A percentile compares a stretch with the other conserved stretches of the same genome.
phyloP scores from a whole-genome alignment of 1,284 basidiomycete species.

The Trichosporon sp. region DNA sequence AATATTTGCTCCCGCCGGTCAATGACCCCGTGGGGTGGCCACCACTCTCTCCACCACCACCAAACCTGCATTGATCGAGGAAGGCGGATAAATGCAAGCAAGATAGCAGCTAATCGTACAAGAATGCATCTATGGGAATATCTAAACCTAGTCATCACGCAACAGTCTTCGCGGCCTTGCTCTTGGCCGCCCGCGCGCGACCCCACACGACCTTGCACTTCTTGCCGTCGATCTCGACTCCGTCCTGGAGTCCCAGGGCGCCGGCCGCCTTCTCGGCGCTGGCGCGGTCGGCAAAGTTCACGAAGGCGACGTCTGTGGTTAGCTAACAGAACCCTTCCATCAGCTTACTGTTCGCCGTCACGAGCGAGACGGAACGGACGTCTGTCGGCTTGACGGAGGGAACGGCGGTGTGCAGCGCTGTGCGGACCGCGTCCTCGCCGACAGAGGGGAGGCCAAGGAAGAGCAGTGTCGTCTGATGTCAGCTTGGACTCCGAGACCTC shows the following conservation, averaged over 20 bases:
- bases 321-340: not conserved
- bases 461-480: slow-evolving; percentile 80
- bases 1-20: slow-evolving; percentile 4
- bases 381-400: slow-evolving; percentile 69
- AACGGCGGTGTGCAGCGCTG: slow-evolving; percentile 70
- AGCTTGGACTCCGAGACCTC: not conserved
- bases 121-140: slow-evolving; percentile 12
- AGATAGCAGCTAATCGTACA: slow-evolving; percentile 1
- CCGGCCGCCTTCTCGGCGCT: slow-evolving; percentile 83
- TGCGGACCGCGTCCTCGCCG: slow-evolving; percentile 76
- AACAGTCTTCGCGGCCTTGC: slow-evolving; percentile 43
- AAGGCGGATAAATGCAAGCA: too few species aligned
- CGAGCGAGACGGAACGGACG: slow-evolving; percentile 82
- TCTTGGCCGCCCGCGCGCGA: slow-evolving; percentile 63
- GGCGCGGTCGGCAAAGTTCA: slow-evolving; percentile 82
- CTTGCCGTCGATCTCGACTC: slow-evolving; percentile 79
- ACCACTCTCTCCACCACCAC: not conserved
- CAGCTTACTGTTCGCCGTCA: slow-evolving; percentile 60
- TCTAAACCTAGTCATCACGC: slow-evolving; percentile 5
- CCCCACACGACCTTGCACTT: slow-evolving; percentile 82
- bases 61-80: too few species aligned
- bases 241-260: slow-evolving; percentile 71
- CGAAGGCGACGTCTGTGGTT: slow-evolving; percentile 79
- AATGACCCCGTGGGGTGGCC: not conserved
- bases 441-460: slow-evolving; percentile 77